A percentile compares a stretch with the other conserved stretches of the same genome.
phyloP scores from a whole-genome alignment of 73 alveolate genomes.

The Halteria grandinella region DNA sequence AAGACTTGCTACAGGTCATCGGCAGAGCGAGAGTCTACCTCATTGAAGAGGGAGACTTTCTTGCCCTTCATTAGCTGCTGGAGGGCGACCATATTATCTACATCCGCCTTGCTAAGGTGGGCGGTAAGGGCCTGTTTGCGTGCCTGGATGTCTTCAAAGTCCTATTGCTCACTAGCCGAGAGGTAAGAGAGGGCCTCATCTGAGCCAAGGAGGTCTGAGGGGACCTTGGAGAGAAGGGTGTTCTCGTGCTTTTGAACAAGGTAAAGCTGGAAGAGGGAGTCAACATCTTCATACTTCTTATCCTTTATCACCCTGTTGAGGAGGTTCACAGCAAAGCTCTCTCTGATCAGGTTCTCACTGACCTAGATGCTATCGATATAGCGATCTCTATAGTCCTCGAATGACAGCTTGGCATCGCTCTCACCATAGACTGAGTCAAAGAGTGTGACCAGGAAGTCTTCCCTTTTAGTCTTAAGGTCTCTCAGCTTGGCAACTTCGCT shows the following conservation, averaged over 20 bases:
- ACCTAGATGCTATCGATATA: not conserved
- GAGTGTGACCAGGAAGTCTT: slow-evolving; percentile 1
- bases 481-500: not conserved
- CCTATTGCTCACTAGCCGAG: not conserved
- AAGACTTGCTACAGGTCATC: slow-evolving; percentile 1
- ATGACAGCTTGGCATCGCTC: not conserved
- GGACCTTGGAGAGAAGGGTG: not conserved
- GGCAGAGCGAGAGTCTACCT: not conserved
- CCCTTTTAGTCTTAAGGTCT: not conserved
- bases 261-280: not conserved
- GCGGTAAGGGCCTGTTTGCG: not conserved
- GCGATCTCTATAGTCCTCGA: not conserved
- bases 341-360: not conserved
- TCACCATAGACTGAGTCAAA: slow-evolving; percentile 16
- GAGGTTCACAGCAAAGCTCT: not conserved
- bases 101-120: not conserved
- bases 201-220: too few relatives aligned
- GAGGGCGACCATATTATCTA: not conserved
- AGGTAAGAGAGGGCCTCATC: too few relatives aligned
- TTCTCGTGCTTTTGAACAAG: slow-evolving; percentile 4
- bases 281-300: slow-evolving; percentile 12
- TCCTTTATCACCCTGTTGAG: not conserved
- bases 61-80: not conserved
- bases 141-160: not conserved
- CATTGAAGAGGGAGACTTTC: not conserved